Percentiles rank a stretch among this genome's conserved stretches.
Evolutionary conservation across 768 basidiomycete genomes (phyloP).

Genomic region (Agaricus subrufescens): DNA sequence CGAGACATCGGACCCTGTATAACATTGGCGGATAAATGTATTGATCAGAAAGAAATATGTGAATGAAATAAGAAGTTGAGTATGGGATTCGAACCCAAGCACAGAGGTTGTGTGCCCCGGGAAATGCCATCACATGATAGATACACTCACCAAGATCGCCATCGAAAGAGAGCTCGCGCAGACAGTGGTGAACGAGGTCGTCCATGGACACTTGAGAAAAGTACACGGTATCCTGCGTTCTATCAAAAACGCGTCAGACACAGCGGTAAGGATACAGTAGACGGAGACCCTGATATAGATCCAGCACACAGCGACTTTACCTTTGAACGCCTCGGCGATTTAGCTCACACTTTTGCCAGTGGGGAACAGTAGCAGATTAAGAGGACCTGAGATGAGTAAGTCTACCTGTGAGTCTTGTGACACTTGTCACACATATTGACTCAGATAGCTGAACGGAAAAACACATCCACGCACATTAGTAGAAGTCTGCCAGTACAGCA

Average conservation of each 20-base stretch:
- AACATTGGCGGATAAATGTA: conserved; percentile 8
- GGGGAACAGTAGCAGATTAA: conserved; percentile 1
- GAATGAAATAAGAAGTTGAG: conserved; percentile 18
- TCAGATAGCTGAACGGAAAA: neutral
- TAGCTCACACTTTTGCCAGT: neutral
- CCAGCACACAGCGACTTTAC: neutral
- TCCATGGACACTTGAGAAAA: conserved; percentile 50
- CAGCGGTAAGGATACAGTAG: neutral
- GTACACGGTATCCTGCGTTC: neutral
- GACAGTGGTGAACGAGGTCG: conserved; percentile 77
- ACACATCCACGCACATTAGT: neutral
- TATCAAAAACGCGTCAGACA: neutral
- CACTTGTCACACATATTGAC: neutral
- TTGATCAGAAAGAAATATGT: neutral
- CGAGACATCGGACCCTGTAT: conserved; percentile 67
- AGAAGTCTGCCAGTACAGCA: neutral
- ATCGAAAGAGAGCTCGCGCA: conserved; percentile 86
- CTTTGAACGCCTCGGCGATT: neutral
- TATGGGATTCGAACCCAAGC: conserved; percentile 42
- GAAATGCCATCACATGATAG: conserved; percentile 26
- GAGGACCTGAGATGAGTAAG: conserved; percentile 1
- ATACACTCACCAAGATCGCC: conserved; percentile 77
- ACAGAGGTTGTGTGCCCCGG: conserved; percentile 1
- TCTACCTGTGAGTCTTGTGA: neutral
- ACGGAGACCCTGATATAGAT: neutral